Base-by-base conservation (phyloP, 208 protist genomes). In the Angomonas desouzai region DNA sequence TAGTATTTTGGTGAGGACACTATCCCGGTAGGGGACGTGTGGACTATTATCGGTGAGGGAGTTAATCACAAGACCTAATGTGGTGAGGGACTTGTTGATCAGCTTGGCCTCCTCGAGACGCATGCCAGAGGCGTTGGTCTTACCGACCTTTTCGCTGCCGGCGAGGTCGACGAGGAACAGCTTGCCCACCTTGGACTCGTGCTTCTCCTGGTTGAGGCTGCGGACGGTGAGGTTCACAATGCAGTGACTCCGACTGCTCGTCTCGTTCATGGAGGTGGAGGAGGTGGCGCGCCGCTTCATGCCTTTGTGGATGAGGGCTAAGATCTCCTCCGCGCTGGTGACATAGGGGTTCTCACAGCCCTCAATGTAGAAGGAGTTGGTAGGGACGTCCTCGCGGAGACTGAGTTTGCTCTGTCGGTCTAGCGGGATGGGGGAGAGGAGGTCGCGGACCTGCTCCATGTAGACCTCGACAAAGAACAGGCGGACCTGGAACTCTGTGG, bases 391-490 rank as follows among this genome's bases (percentile, higher is more conserved):
- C 60, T 95, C 87, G 27, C 85, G 85, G 22, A 95, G 72, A 30
- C 85, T 74, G 38, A 89, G 64, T 23, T 68, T 75, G 23, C 48
- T 48, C 4, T 53, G 29, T 23, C 47, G 48, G 20, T 27, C 40
- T 6, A 45, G 48, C 11, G 32, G 55, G 38, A 34, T 13, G 30
- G 89, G 63, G 32, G 80, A 74, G 2, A 99, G 76, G 36, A 99
- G 69, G 70, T 99, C 98, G 1, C 89, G 75, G 28, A 99, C 91
- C 69, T 87, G 87, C 45, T 99, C 98, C 90, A 98, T 97, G 79
- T 99, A 99, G 48, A 99, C 91, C 74, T 99, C 98, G 22, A 98
- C 79, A 80, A 97, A 98, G 23, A 89, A 93, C 34, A 98, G 77
- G 32, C 91, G 90, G 28, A 99, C 89, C 20, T 93, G 91, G 72